Evolutionary conservation across 2,329 filamentous ascomycete genomes (phyloP).

Genomic region (Phaeosphaeriaceae sp.): DNA sequence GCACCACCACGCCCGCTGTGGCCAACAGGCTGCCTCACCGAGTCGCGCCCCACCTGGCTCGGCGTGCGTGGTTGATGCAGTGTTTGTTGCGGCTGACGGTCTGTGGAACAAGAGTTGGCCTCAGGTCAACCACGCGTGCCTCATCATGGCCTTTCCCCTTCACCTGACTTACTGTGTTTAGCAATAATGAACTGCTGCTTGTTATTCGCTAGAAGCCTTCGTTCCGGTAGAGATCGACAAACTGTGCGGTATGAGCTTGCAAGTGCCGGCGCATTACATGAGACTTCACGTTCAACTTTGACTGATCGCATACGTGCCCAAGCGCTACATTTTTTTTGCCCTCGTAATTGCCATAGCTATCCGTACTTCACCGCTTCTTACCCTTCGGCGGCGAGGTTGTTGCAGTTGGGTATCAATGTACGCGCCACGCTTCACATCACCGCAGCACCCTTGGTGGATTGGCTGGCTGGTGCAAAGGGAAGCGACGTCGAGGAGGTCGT

Average conservation of each 20-base stretch:
- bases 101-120: no score
- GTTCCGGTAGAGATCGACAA: neutral
- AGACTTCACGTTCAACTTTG: no score
- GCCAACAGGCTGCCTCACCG: no score
- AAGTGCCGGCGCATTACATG: slow-evolving; percentile 1
- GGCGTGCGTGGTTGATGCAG: neutral
- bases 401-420: neutral
- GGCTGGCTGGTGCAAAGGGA: no score
- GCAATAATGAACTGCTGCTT: neutral
- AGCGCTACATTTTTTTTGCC: no score
- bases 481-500: slow-evolving; percentile 1
- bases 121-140: no score
- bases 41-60: neutral
- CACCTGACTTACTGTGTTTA: neutral
- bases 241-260: slow-evolving; percentile 1
- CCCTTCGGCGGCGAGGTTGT: neutral
- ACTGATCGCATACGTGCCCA: no score
- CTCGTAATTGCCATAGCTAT: no score
- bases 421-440: slow-evolving; percentile 5
- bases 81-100: no score
- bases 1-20: no score
- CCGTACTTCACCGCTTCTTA: slow-evolving; percentile 3
- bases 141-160: no score
- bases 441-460: neutral
- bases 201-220: neutral